Evolutionary conservation across 768 basidiomycete species (phyloP), one percentile per base, ranked within the genome.

Genomic region (Mycena crocata): DNA sequence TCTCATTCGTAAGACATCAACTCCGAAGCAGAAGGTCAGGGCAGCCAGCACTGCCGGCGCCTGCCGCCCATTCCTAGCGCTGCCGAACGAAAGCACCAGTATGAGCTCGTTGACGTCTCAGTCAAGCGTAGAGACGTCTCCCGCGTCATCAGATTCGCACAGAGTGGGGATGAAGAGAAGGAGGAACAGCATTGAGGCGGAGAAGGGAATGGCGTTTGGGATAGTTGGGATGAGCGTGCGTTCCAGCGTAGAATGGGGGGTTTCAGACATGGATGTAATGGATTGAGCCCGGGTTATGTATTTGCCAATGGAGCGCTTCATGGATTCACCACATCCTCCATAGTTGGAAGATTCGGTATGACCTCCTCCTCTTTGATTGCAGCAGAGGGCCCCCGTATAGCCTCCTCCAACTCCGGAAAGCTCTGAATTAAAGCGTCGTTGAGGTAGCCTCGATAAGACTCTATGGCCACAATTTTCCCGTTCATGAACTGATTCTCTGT

Each of bases 401-500:
- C 75, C 3, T 73, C 59, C 63, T 80, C 84, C 7, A 93, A 81
- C 64, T 92, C 91, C 0, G 93, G 92, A 74, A 93, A 95, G 70
- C 82, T 89, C 72, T 91, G 89, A 42, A 80, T 82, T 28, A 95
- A 81, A 0, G 92, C 92, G 68, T 91, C 91, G 66, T 92, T 84
- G 65, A 94, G 81, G 67, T 86, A 79, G 54, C 77, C 83, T 61
- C 88, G 86, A 77, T 94, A 95, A 24, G 91, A 89, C 93, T 89
- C 86, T 30, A 95, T 86, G 1, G 93, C 94, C 48, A 86, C 84
- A 40, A 95, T 92, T 74, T 95, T 94, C 31, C 92, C 93, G 73
- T 95, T 93, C 91, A 94, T 93, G 69, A 94, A 95, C 73, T 94
- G 94, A 74, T 95, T 95, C 80, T 95, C 94, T 3, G 92, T 92